Percentiles rank a stretch among this genome's conserved stretches.
Evolutionary conservation across 768 basidiomycete species (phyloP).

Genomic region (Cyathus striatus): DNA sequence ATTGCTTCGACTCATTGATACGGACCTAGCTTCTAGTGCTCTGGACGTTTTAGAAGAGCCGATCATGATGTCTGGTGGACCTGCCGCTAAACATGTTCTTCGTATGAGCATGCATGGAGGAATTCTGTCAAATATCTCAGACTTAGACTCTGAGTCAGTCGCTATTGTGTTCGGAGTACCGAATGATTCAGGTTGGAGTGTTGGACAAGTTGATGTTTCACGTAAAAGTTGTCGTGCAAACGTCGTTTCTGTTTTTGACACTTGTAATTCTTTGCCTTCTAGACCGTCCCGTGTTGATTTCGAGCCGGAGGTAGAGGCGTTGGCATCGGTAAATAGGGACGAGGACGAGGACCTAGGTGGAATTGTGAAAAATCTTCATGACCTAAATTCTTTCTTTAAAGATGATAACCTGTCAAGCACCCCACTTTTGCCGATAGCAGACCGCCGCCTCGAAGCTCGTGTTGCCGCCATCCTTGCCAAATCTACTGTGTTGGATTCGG

Average conservation of each 20-base stretch:
- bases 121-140: slow-evolving; percentile 25
- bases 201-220: slow-evolving; percentile 60
- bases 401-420: slow-evolving; percentile 24
- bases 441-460: slow-evolving; percentile 64
- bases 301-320: slow-evolving; percentile 54
- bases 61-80: slow-evolving; percentile 69
- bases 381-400: slow-evolving; percentile 69
- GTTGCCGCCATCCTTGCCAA: slow-evolving; percentile 82
- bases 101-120: slow-evolving; percentile 84
- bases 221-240: slow-evolving; percentile 68
- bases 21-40: slow-evolving; percentile 78
- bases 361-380: slow-evolving; percentile 72
- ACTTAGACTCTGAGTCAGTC: slow-evolving; percentile 42
- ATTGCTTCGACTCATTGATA: slow-evolving; percentile 80
- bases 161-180: slow-evolving; percentile 80
- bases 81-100: slow-evolving; percentile 79
- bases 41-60: slow-evolving; percentile 94
- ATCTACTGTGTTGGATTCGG: slow-evolving; percentile 51
- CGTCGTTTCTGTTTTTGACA: slow-evolving; percentile 81
- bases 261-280: slow-evolving; percentile 59
- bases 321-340: slow-evolving; percentile 35
- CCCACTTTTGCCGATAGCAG: slow-evolving; percentile 38
- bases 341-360: slow-evolving; percentile 69
- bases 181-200: slow-evolving; percentile 82
- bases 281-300: slow-evolving; percentile 72